Conservation (phyloP, 106 monocot species). For the Agapanthus africanus region DNA sequence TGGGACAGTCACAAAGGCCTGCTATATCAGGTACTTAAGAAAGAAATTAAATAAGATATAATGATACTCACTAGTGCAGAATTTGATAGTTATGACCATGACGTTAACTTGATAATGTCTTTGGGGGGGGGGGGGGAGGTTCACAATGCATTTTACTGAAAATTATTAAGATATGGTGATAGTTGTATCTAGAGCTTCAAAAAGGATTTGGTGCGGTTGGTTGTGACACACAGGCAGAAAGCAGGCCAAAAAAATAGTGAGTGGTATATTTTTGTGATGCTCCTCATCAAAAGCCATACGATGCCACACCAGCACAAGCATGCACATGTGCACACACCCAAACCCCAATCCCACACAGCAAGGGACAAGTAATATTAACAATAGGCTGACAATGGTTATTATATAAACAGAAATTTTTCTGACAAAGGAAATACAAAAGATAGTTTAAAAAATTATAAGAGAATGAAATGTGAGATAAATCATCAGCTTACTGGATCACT, state of each 20-base stretch:
- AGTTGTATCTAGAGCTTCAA: neutral
- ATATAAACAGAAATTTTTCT: neutral
- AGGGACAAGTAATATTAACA: neutral
- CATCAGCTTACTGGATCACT: constrained; percentile 59
- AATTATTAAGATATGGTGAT: neutral
- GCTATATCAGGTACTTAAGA: neutral
- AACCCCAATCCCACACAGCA: neutral
- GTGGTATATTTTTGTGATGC: neutral
- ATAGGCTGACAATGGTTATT: neutral
- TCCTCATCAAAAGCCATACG: neutral
- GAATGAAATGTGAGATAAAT: neutral
- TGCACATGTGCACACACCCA: neutral
- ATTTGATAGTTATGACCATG: neutral
- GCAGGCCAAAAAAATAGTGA: neutral
- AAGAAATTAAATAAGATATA: neutral
- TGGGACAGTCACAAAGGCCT: neutral
- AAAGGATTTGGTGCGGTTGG: neutral
- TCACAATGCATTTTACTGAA: neutral
- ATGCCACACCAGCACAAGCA: neutral
- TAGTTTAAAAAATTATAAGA: neutral
- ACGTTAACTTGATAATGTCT: neutral
- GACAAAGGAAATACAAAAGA: neutral
- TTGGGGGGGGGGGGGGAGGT: neutral
- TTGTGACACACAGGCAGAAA: neutral
- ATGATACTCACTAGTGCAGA: neutral